Base-by-base conservation (phyloP, 2,329 filamentous ascomycete species). In the Epichloe coenophiala region DNA sequence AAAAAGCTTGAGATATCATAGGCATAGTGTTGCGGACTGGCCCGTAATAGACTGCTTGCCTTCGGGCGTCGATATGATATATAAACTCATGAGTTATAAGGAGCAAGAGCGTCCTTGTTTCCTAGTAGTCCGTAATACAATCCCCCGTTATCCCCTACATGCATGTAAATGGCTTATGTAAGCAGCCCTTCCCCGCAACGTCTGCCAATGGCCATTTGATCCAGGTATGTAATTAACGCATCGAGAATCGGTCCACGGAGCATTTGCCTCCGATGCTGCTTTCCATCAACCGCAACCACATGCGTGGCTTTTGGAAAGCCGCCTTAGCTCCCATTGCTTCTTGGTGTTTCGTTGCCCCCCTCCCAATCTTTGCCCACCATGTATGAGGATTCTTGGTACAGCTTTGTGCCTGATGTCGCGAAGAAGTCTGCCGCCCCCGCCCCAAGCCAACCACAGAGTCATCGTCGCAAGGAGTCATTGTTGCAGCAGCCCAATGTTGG, bases 321-420 rank as follows among this genome's bases (percentile, higher is more conserved):
- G 21, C 35, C 19, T 17, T 17, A 49, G 40, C 37, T 45, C 7
- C 47, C 37, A 37, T 36, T 27, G 46, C 51, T 44, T 42, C 45
- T 23, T 21, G 27, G 15, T n/a, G 12, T 13, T 12, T 8, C 39
- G 13, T 17, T 33, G 40, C 23, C n/a, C 27, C 9, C 8, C 19
- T 31, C n/a, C 3, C 21, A 13, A 4, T 35, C 36, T n/a, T 47
- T 31, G 35, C 46, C 45, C 50, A 71, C 57, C 58, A 89, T 88
- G 84, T 87, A 87, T 65, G 86, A 91, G 67, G 86, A 91, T 66
- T 81, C 84, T 33, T 91, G 86, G 86, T 88, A 90, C 69, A 87
- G 77, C 63, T 83, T 88, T 62, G 79, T 86, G 56, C 78, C 84
- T 27, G 79, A 84, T 50, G 68, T 77, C 49, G 69, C 75, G 52